A percentile compares a stretch with the other conserved stretches of the same genome.
Evolutionary conservation across 768 basidiomycete genomes (phyloP).

Genomic region (Tulasnella sp.): DNA sequence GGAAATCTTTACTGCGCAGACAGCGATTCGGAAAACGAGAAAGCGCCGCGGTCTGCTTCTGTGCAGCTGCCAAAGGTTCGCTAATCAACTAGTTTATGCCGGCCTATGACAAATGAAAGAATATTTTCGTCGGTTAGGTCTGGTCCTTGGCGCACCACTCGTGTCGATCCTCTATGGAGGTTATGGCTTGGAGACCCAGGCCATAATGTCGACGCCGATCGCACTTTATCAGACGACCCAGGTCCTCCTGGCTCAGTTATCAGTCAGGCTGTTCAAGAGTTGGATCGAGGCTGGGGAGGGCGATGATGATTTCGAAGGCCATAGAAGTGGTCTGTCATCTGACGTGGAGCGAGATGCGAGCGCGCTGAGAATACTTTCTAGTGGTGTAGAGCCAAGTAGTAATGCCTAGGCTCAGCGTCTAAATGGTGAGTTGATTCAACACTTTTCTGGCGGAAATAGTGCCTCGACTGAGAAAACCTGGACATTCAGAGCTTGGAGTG

Average conservation of each 20-base stretch:
- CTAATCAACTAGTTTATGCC: no score
- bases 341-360: no score
- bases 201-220: constrained; percentile 24
- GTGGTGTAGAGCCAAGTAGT: no score
- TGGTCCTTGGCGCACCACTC: constrained; percentile 24
- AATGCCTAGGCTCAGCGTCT: no score
- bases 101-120: neutral
- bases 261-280: constrained; percentile 11
- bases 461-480: no score
- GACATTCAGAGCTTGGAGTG: no score
- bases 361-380: no score
- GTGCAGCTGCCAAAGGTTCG: constrained; percentile 25
- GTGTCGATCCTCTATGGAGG: constrained; percentile 25
- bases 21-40: constrained; percentile 22
- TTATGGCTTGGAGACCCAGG: constrained; percentile 20
- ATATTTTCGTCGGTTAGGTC: neutral
- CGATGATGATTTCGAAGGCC: no score
- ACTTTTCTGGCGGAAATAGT: no score
- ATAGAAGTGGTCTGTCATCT: no score
- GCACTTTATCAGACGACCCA: constrained; percentile 23
- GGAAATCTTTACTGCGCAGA: constrained; percentile 1
- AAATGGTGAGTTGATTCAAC: no score
- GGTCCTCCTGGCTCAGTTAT: constrained; percentile 9
- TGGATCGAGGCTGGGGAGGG: constrained; percentile 5
- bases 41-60: constrained; percentile 25